phyloP scores from a whole-genome alignment of 768 basidiomycete species.

The Mycena kentingensis region DNA sequence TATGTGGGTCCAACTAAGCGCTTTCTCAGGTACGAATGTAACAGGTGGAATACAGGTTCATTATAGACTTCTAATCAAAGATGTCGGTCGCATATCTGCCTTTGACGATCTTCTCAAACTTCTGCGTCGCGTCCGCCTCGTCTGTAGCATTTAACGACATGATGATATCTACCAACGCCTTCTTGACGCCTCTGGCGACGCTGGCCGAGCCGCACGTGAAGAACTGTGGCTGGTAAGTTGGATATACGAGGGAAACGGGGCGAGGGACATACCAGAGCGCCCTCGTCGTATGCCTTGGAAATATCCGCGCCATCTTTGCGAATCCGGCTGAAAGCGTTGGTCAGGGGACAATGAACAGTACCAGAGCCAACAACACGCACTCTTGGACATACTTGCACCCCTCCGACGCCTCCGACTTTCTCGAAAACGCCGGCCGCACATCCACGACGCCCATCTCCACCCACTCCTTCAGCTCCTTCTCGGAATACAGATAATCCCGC shows the following conservation, averaged over 20 bases:
- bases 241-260: constrained; percentile 22
- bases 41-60: no score
- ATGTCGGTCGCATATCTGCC: constrained; percentile 50
- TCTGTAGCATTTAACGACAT: constrained; percentile 5
- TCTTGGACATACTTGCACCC: constrained; percentile 44
- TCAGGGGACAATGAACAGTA: background rate
- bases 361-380: constrained; percentile 25
- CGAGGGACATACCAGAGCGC: constrained; percentile 36
- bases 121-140: constrained; percentile 31
- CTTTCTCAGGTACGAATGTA: no score
- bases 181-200: constrained; percentile 40
- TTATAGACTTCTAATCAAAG: constrained; percentile 46
- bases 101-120: constrained; percentile 35
- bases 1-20: no score
- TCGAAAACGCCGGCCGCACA: constrained; percentile 46
- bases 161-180: constrained; percentile 1
- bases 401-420: constrained; percentile 28
- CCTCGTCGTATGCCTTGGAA: constrained; percentile 30
- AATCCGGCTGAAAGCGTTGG: constrained; percentile 34
- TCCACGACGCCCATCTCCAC: constrained; percentile 43
- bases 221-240: constrained; percentile 28
- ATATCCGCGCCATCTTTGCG: constrained; percentile 45
- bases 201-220: constrained; percentile 45
- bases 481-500: constrained; percentile 45
- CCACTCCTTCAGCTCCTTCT: constrained; percentile 47